Conservation (phyloP, 495 filamentous ascomycete genomes). For the Amniculicola lignicola region DNA sequence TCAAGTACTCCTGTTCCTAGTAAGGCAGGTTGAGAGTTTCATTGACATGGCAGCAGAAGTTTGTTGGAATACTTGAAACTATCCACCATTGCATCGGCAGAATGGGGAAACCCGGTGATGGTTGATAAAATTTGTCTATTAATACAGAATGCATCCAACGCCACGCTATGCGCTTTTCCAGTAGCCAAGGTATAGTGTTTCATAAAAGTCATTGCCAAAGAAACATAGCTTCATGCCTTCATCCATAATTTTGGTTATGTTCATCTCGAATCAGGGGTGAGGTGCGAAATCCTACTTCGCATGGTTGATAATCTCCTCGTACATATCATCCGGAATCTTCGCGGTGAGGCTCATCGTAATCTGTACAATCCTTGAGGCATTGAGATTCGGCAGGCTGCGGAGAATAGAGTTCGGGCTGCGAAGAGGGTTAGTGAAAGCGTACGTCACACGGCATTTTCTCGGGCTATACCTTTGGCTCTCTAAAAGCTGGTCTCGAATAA, state of each 20-base stretch:
- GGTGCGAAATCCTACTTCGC: conserved; percentile 44
- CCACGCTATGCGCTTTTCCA: no score
- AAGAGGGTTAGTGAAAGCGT: conserved; percentile 8
- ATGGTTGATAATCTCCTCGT: conserved; percentile 82
- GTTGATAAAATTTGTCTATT: no score
- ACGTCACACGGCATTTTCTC: neutral
- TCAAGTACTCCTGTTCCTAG: no score
- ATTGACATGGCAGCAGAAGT: no score
- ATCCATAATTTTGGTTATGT: neutral
- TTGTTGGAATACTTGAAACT: no score
- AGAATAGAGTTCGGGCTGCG: conserved; percentile 84
- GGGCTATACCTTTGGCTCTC: conserved; percentile 68
- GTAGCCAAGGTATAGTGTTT: no score
- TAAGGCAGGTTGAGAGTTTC: no score
- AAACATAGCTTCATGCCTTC: neutral
- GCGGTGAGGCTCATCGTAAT: conserved; percentile 73
- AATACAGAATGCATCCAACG: no score
- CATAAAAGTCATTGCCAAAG: neutral
- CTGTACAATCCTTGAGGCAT: conserved; percentile 76
- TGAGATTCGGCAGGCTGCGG: conserved; percentile 80
- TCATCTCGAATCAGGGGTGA: neutral
- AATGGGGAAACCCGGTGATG: no score
- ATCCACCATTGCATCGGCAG: no score
- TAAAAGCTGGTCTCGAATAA: conserved; percentile 80
- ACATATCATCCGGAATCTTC: conserved; percentile 85